Evolutionary conservation across 2,329 filamentous ascomycete species (phyloP), one percentile per base, ranked within the genome.

Genomic region (Colletotrichum neosansevieriae): DNA sequence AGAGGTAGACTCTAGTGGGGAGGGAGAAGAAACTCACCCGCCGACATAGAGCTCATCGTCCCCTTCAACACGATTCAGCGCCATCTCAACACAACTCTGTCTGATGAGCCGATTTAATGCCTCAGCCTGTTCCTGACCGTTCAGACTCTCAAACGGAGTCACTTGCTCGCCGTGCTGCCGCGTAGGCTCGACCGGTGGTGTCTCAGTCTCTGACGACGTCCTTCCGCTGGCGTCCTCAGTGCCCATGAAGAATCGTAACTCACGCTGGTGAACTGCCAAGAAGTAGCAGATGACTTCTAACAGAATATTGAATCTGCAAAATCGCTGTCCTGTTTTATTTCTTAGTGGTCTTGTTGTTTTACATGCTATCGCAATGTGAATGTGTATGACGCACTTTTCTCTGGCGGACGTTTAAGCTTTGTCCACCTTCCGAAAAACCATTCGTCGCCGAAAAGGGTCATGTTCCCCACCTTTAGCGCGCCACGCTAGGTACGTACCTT

Each of bases 51-150:
- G 77, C 71, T 79, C 77, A 49, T 82, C 81, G 47, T 77, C 73
- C 4, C 81, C 81, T 13, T 83, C 78, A 40, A 83, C 75, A 50
- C 78, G 75, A 68, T 80, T 82, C 34, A 83, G 73, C 2, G 82
- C 81, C 82, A 83, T 83, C 60, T 74, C 74, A 15, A 72, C 74
- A 50, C 78, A 75, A 59, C 75, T 77, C 69, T 70, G 73, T 70
- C 75, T 77, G 57, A 78, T 19, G 4, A 60, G 40, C 6, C 34
- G 54, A 9, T 51, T 34, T 13, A 66, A 17, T n/a, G 38, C 54
- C 24, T 65, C 49, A 9, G 61, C 24, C 13, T 69, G 47, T 24
- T 50, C 34, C 3, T 15, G 38, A 1, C 42, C 61, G 24, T 57
- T 21, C 15, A 56, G 15, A 13, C 38, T 24, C 11, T 45, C 54